Evolutionary conservation across 257 asterid genomes (phyloP).

Genomic region (Ajuga chamaepitys): DNA sequence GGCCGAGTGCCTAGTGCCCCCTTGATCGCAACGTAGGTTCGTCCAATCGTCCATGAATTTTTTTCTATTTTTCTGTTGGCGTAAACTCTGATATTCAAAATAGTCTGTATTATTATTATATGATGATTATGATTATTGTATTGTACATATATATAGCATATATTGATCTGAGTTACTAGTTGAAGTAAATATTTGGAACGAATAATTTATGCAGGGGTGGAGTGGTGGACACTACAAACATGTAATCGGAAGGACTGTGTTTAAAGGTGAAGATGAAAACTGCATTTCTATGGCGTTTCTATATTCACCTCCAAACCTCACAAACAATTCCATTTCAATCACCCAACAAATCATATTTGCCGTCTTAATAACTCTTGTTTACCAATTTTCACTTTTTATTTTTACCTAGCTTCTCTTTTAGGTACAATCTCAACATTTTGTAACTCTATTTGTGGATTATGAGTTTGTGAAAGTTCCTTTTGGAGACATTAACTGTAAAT

Average conservation of each 20-base stretch:
- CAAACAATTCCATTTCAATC: conserved; percentile 35
- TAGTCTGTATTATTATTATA: no score
- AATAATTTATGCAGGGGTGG: conserved; percentile 37
- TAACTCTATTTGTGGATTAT: not conserved
- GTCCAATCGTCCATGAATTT: no score
- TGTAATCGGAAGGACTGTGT: conserved; percentile 72
- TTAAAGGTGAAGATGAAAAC: conserved; percentile 32
- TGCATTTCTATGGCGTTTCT: conserved; percentile 60
- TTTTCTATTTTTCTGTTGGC: no score
- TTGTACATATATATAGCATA: no score
- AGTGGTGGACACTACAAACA: conserved; percentile 53
- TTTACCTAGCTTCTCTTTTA: conserved; percentile 21
- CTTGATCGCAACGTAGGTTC: no score
- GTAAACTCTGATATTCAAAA: no score
- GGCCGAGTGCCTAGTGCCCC: no score
- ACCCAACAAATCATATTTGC: conserved; percentile 43
- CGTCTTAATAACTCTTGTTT: conserved; percentile 31
- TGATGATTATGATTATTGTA: no score
- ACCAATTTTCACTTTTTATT: conserved; percentile 27
- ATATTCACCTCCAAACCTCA: conserved; percentile 32
- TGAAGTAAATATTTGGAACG: not conserved
- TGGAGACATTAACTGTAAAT: no score
- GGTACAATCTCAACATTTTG: not conserved
- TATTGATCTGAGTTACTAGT: no score
- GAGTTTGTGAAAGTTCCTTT: no score